Percentiles rank a stretch among this genome's conserved stretches.
Conservation (phyloP, 2,329 filamentous ascomycete species). For the Penicillium sp. region DNA sequence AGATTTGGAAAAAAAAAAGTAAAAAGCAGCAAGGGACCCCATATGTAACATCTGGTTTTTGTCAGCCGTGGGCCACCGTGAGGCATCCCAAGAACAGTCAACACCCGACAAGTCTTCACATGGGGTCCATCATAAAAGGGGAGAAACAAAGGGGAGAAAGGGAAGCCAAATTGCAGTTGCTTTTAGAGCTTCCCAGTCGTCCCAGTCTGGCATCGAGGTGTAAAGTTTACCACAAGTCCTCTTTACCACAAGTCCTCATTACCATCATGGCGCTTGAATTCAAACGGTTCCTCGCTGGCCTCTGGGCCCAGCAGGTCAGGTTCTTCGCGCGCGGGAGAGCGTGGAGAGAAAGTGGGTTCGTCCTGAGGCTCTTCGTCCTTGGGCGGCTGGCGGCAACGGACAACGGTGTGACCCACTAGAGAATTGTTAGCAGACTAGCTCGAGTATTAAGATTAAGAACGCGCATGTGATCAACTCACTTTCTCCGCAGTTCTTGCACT, state of each 20-base stretch:
- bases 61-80: background rate
- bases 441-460: background rate
- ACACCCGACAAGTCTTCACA: background rate
- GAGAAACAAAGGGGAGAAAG: background rate
- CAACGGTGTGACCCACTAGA: conserved; percentile 45
- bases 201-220: background rate
- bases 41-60: background rate
- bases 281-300: background rate
- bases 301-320: background rate
- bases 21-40: background rate
- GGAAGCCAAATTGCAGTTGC: background rate
- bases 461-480: conserved; percentile 30
- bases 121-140: background rate
- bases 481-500: conserved; percentile 46
- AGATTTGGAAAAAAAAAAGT: too few relatives aligned
- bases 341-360: background rate
- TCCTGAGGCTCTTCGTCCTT: conserved; percentile 13
- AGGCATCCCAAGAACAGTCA: background rate
- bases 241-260: background rate
- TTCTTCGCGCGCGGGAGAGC: background rate
- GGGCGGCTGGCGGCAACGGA: conserved; percentile 36
- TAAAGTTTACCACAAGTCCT: background rate
- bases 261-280: background rate
- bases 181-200: background rate
- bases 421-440: conserved; percentile 11